phyloP scores from a whole-genome alignment of 1,139 yeast species.

The Kodamaea anthophila region DNA sequence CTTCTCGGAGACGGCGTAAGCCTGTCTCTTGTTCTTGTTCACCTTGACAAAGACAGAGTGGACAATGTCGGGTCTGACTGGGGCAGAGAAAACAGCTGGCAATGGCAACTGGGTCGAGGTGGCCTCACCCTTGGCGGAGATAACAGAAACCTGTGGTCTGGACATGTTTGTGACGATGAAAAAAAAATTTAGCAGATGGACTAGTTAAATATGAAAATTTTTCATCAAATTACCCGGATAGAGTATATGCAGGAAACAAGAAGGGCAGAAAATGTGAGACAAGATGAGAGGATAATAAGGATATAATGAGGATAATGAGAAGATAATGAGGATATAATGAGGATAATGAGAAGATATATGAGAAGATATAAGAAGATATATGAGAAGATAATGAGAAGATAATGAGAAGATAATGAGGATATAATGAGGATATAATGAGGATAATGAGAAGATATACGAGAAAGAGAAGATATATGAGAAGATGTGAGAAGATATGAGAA shows the following conservation, averaged over 20 bases:
- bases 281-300: too few species aligned
- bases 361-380: background rate
- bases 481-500: background rate
- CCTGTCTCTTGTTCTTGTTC: constrained; percentile 99
- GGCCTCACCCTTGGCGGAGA: constrained; percentile 83
- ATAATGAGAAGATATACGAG: background rate
- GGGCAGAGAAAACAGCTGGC: constrained; percentile 99
- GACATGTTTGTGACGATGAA: constrained; percentile 19
- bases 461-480: background rate
- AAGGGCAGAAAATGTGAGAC: background rate
- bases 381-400: too few species aligned
- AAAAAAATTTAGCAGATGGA: constrained; percentile 2
- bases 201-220: constrained; percentile 6
- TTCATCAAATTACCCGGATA: constrained; percentile 7
- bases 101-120: constrained; percentile 81
- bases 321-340: background rate
- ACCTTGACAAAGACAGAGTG: constrained; percentile 98
- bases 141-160: constrained; percentile 97
- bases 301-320: background rate
- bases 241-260: background rate
- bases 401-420: background rate
- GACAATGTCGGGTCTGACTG: constrained; percentile 99
- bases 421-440: background rate
- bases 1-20: constrained; percentile 98
- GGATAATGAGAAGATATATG: background rate